Evolutionary conservation across 192 early-diverging fungal species (phyloP), one percentile per base, ranked within the genome.

Genomic region (Cetraspora pellucida): DNA sequence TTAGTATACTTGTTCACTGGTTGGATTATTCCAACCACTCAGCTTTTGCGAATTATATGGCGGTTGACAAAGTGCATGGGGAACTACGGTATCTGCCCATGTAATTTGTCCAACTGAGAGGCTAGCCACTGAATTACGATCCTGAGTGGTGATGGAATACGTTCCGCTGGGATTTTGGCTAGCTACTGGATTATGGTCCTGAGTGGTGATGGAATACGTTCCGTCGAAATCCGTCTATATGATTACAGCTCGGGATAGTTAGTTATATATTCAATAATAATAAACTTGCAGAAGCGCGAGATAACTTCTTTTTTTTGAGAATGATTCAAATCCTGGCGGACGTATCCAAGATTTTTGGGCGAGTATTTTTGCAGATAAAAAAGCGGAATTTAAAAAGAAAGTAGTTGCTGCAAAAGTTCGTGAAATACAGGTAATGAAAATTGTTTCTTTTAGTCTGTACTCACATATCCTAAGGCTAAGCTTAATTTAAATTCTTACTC

Each of bases 161-260:
- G n/a, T n/a, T 72, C 71, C 27, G 54, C 71, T 72, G 71, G 1
- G 71, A 72, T 27, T 72, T 21, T 13, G 30, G 71, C 71, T 57
- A 72, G 37, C 71, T 52, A 58, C 71, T 72, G 71, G 71, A 72
- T 23, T 72, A 72, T 52, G 50, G 16, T 37, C 45, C 28, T 45
- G 54, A 72, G 71, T 72, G 71, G 71, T 45, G 23, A 72, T 72
- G 71, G 54, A 72, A 72, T 72, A 72, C 27, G 71, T 72, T 72
- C 71, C 28, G 27, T 52, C 30, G 27, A 72, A 72, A 72, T 72
- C 71, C 10, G 31, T 57, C 71, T 52, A n/a, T n/a, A n/a, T n/a
- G n/a, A n/a, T n/a, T n/a, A n/a, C n/a, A n/a, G n/a, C n/a, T n/a
- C n/a, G n/a, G n/a, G n/a, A n/a, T n/a, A n/a, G n/a, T n/a, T n/a